Evolutionary conservation across 139 green algal genomes (phyloP), one percentile per base, ranked within the genome.

Genomic region (Chlorella sorokiniana): DNA sequence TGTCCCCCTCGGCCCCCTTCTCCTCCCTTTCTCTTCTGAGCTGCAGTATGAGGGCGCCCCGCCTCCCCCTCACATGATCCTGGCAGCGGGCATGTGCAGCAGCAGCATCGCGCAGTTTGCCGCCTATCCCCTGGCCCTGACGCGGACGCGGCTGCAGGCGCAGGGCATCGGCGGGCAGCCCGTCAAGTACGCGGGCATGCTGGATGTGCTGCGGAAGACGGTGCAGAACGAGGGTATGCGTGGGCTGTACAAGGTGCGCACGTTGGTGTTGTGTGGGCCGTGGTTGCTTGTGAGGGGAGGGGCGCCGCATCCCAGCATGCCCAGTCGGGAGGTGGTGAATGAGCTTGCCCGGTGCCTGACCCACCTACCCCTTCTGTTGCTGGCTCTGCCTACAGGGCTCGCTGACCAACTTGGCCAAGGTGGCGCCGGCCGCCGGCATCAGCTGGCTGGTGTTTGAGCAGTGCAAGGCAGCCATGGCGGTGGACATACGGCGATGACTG

Each of bases 391-490:
- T 82, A 48, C 84, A 93, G 91, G 94, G 94, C 4, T 81, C 96
- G 29, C 25, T 95, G 52, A 93, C 94, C 33, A 98, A 97, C 87
- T 86, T 98, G 54, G 76, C 93, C n/a, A 97, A 98, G 86, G 75
- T 97, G 42, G 94, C 94, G 6, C 94, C 94, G 5, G 94, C 94
- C 20, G 93, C 93, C 0, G 94, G 94, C 37, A 95, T 97, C 81
- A 92, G 87, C 72, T 98, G 94, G 94, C 94, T 92, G 52, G 89
- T 95, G 45, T 95, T 91, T 63, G 94, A 97, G 83, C 87, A 95
- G 78, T 93, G 87, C 40, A 98, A 98, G 81, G 48, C 81, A 18
- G 18, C 87, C 16, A 76, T 97, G 41, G 93, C 92, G 0, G 76
- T 97, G 18, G 79, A 84, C 31, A 31, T 20, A 1, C 79, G 79